Evolutionary conservation across 345 rosid genomes (phyloP).

Genomic region (Eucalyptus decipiens): DNA sequence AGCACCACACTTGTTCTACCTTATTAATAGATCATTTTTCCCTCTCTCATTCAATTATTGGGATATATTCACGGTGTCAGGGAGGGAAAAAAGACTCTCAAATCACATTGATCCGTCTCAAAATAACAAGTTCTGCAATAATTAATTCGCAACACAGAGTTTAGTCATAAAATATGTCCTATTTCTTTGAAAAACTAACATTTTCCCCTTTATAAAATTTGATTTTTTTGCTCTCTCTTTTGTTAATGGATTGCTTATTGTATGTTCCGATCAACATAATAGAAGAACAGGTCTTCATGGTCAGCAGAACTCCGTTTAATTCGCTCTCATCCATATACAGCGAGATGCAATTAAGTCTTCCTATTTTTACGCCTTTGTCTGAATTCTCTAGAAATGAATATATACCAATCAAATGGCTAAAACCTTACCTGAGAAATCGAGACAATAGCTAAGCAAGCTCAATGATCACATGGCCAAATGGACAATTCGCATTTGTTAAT

Average conservation of each 20-base stretch:
- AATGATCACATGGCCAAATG: not conserved
- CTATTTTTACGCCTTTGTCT: not conserved
- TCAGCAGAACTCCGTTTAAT: not conserved
- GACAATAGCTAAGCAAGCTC: not conserved
- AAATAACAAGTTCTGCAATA: not conserved
- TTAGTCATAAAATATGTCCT: not conserved
- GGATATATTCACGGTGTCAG: not conserved
- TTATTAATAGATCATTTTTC: too few relatives aligned
- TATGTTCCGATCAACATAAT: not conserved
- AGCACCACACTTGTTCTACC: too few relatives aligned
- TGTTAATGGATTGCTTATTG: not conserved
- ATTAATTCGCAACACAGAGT: too few relatives aligned
- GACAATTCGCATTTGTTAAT: not conserved
- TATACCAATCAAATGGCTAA: not conserved
- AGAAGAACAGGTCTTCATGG: not conserved
- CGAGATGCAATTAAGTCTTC: not conserved
- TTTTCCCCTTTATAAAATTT: not conserved
- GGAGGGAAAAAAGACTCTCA: not conserved
- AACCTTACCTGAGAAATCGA: not conserved
- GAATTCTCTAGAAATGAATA: not conserved
- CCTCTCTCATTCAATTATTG: not conserved
- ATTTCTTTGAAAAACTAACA: too few relatives aligned
- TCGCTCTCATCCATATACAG: not conserved
- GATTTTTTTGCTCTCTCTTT: not conserved
- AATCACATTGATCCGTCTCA: not conserved